Percentiles rank a stretch among this genome's conserved stretches.
Evolutionary conservation across 352 stramenopile species (phyloP).

Genomic region (Albugo candida): DNA sequence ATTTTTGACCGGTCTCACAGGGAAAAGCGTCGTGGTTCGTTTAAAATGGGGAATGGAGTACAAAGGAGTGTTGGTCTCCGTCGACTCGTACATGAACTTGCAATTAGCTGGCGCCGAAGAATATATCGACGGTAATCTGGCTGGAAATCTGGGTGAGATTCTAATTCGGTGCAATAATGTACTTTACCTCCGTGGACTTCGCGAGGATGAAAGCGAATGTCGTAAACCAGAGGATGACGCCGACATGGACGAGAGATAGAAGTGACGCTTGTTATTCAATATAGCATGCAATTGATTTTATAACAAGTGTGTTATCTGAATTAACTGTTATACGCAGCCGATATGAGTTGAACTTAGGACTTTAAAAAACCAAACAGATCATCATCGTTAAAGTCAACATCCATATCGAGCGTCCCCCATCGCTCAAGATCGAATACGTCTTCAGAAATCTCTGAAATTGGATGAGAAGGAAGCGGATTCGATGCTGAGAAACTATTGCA

Average conservation of each 20-base stretch:
- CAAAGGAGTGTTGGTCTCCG: conserved; percentile 84
- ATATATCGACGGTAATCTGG: conserved; percentile 93
- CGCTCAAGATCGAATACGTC: too few species aligned
- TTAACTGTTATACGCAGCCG: too few species aligned
- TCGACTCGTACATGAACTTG: conserved; percentile 99
- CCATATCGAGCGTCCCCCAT: conserved; percentile 29
- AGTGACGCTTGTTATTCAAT: background rate
- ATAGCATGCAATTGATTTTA: conserved; percentile 1
- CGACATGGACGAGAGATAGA: background rate
- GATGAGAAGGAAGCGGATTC: too few species aligned
- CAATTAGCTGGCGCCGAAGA: conserved; percentile 94
- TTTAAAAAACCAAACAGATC: conserved; percentile 77
- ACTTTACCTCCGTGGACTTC: conserved; percentile 86
- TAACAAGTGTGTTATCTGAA: conserved; percentile 13
- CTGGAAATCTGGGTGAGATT: conserved; percentile 93
- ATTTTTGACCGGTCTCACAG: conserved; percentile 87
- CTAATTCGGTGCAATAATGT: conserved; percentile 99
- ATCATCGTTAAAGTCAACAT: conserved; percentile 66
- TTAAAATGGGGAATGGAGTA: conserved; percentile 99
- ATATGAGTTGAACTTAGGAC: conserved; percentile 21
- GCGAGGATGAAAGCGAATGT: conserved; percentile 26
- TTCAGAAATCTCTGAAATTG: too few species aligned
- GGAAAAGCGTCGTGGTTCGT: conserved; percentile 91
- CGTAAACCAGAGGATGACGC: background rate
- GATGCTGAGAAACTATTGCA: too few species aligned